These are phyloP conservation scores for Santalum album DNA, from an alignment of 164 flowering plant species.

Conservation along the genomic window DNA sequence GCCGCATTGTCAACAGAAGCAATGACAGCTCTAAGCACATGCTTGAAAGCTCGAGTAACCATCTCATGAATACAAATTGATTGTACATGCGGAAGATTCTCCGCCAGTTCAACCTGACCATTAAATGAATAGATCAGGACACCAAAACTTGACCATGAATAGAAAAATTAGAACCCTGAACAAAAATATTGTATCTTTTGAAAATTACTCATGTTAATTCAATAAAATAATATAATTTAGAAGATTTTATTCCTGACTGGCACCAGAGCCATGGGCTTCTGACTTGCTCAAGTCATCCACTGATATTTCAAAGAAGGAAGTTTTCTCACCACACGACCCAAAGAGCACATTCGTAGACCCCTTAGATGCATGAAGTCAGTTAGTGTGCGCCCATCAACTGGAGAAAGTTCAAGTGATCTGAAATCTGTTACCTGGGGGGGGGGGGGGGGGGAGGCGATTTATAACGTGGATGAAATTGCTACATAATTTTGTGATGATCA, in stretches of 20 bases:
- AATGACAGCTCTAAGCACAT: constrained; percentile 57
- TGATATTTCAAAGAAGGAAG: not conserved
- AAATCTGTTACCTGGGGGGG: constrained; percentile 71
- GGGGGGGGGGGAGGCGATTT: constrained; percentile 5
- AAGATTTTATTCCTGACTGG: not conserved
- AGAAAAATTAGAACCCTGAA: too few species aligned
- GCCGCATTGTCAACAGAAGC: constrained; percentile 41
- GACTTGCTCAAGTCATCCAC: not conserved
- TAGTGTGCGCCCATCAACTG: constrained; percentile 92
- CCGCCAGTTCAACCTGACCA: constrained; percentile 76
- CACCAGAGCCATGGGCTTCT: not conserved
- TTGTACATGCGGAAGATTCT: constrained; percentile 89
- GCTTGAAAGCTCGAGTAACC: constrained; percentile 92
- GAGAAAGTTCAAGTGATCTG: constrained; percentile 92
- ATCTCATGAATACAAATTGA: constrained; percentile 94
- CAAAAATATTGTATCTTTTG: too few species aligned
- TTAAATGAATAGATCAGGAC: constrained; percentile 7
- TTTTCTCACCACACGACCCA: constrained; percentile 85
- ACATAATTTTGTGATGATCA: not conserved
- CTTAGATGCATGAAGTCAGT: constrained; percentile 95
- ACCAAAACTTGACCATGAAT: not conserved
- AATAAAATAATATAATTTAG: not conserved
- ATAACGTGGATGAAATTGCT: not conserved
- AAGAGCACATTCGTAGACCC: constrained; percentile 76
- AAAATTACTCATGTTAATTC: too few species aligned